Conservation (phyloP, 805 yeast genomes). For the Saturnispora diversa region DNA sequence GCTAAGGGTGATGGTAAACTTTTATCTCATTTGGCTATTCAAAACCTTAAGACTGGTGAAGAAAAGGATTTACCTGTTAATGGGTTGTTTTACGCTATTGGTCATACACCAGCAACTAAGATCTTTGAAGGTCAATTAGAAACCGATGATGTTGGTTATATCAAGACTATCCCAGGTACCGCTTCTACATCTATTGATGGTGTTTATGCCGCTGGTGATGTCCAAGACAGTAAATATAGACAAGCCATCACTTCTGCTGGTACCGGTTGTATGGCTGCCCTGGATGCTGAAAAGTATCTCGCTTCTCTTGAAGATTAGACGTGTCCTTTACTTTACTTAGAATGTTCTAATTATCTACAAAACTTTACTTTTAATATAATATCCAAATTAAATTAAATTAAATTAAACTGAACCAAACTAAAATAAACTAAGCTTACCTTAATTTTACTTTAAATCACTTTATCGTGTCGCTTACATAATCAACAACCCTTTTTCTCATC, state of each 20-base stretch:
- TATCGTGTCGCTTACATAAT: no score
- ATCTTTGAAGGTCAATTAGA: constrained; percentile 73
- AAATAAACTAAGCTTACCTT: no score
- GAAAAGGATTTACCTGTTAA: constrained; percentile 63
- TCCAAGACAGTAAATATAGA: constrained; percentile 93
- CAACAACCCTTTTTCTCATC: no score
- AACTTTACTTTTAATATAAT: no score
- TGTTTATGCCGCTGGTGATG: constrained; percentile 98
- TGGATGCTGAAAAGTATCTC: constrained; percentile 82
- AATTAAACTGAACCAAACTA: no score
- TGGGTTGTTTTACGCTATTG: constrained; percentile 96
- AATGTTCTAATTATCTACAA: no score
- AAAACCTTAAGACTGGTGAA: constrained; percentile 67
- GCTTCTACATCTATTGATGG: constrained; percentile 81
- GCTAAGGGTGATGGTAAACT: constrained; percentile 93
- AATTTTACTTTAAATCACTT: no score
- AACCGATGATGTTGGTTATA: constrained; percentile 82
- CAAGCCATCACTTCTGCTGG: constrained; percentile 99
- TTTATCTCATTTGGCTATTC: constrained; percentile 53
- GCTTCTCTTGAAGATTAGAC: constrained; percentile 39
- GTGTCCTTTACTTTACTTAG: not conserved
- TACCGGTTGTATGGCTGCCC: constrained; percentile 98
- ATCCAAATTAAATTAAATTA: no score
- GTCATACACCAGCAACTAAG: constrained; percentile 91
- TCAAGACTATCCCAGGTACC: constrained; percentile 84